Percentiles rank a stretch among this genome's conserved stretches.
phyloP scores from a whole-genome alignment of 2,329 filamentous ascomycete genomes.

The Aplosporella prunicola region DNA sequence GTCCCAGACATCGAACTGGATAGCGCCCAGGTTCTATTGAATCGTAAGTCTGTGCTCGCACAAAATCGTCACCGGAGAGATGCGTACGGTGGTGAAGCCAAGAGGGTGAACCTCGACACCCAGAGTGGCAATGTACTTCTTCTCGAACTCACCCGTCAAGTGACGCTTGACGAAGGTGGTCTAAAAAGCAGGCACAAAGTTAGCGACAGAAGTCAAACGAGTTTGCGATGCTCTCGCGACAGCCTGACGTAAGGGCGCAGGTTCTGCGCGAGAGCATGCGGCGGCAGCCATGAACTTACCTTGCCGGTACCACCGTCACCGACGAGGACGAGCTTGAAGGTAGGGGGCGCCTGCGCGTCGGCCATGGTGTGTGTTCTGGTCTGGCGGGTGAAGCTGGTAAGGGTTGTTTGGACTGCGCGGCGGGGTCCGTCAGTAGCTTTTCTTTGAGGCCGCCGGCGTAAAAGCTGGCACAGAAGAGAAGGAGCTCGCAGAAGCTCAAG shows the following conservation, averaged over 20 bases:
- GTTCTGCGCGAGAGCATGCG: conserved; percentile 1
- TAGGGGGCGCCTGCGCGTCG: conserved; percentile 51
- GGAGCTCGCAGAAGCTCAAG: conserved; percentile 2
- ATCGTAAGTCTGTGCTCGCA: conserved; percentile 4
- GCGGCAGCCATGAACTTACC: conserved; percentile 48
- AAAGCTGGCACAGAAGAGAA: conserved; percentile 3
- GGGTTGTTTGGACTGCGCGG: conserved; percentile 9
- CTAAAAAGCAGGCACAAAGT: conserved; percentile 42
- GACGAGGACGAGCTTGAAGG: conserved; percentile 99
- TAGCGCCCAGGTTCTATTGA: conserved; percentile 74
- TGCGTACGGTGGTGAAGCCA: conserved; percentile 87
- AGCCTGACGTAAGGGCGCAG: conserved; percentile 6
- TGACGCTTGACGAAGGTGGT: conserved; percentile 99
- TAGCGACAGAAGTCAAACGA: conserved; percentile 8
- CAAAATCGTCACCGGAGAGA: conserved; percentile 14
- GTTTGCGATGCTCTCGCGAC: conserved; percentile 7
- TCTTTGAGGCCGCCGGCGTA: conserved; percentile 1
- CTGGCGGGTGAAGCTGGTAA: conserved; percentile 6
- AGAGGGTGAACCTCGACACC: conserved; percentile 99
- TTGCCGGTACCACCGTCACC: conserved; percentile 99
- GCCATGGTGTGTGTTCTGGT: conserved; percentile 49
- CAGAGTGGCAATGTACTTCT: conserved; percentile 99
- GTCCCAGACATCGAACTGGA: conserved; percentile 99
- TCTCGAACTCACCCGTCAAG: conserved; percentile 99
- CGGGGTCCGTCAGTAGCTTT: conserved; percentile 9